These are phyloP conservation scores for Penicillium flavigenum DNA, from an alignment of 495 filamentous ascomycete species.

Conservation along the genomic window DNA sequence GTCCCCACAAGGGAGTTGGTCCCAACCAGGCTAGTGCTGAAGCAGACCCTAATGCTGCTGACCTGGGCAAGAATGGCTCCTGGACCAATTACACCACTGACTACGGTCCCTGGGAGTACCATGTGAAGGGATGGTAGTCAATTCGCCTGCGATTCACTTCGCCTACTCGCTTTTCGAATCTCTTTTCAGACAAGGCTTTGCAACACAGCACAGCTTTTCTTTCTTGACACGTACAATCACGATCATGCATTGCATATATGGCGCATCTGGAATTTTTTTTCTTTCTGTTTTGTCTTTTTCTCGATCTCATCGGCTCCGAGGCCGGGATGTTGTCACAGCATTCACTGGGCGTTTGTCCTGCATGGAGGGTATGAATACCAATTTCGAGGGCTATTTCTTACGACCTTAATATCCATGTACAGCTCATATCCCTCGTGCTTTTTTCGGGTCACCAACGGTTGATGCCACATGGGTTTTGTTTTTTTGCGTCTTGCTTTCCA, in stretches of 20 bases:
- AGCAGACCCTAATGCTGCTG: conserved; percentile 24
- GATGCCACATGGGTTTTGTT: conserved; percentile 15
- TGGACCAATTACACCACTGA: conserved; percentile 63
- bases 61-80: conserved; percentile 56
- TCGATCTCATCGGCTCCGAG: conserved; percentile 22
- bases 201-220: conserved; percentile 24
- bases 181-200: conserved; percentile 16
- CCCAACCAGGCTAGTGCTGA: conserved; percentile 17
- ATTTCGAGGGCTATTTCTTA: conserved; percentile 14
- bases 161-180: not conserved
- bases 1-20: conserved; percentile 25
- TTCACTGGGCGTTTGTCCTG: conserved; percentile 23
- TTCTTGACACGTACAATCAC: conserved; percentile 44
- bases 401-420: conserved; percentile 47
- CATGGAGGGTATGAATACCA: conserved; percentile 21
- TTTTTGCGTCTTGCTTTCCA: not conserved
- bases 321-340: conserved; percentile 22
- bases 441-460: conserved; percentile 21
- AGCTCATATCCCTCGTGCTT: conserved; percentile 34
- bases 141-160: conserved; percentile 13
- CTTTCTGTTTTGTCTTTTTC: conserved; percentile 12
- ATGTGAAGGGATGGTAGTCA: conserved; percentile 66
- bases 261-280: conserved; percentile 38
- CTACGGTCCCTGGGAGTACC: conserved; percentile 66
- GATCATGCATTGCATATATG: conserved; percentile 51